Percentiles rank a stretch among this genome's conserved stretches.
These are phyloP conservation scores for Aspergillus sclerotioniger DNA, from an alignment of 495 filamentous ascomycete species.

Conservation along the genomic window DNA sequence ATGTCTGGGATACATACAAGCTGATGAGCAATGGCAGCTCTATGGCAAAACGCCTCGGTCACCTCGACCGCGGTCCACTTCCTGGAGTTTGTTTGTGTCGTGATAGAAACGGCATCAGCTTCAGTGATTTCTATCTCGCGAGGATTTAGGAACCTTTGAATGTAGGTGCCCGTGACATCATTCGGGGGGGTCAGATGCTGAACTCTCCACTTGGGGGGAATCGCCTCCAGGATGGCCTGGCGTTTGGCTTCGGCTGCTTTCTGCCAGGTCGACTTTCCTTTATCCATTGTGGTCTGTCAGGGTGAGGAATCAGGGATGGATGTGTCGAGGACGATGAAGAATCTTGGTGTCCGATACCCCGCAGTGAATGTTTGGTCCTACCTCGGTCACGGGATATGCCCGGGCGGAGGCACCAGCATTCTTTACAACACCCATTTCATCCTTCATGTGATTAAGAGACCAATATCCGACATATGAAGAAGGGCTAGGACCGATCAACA, in stretches of 20 bases:
- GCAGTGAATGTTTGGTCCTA: no score
- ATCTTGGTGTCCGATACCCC: no score
- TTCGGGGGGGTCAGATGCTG: slow-evolving; percentile 44
- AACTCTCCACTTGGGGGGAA: slow-evolving; percentile 58
- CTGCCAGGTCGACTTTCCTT: slow-evolving; percentile 35
- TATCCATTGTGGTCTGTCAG: no score
- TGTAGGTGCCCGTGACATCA: slow-evolving; percentile 61
- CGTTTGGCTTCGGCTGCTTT: slow-evolving; percentile 48
- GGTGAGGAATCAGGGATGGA: no score
- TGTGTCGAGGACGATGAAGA: no score
- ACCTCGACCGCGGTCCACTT: slow-evolving; percentile 51
- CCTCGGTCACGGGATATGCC: no score
- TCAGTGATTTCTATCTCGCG: slow-evolving; percentile 59
- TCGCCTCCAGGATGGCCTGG: slow-evolving; percentile 50
- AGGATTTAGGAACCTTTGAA: slow-evolving; percentile 53
- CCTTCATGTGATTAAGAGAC: no score
- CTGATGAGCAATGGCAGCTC: slow-evolving; percentile 57
- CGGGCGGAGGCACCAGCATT: no score
- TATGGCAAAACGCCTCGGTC: slow-evolving; percentile 54
- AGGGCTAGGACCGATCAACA: no score
- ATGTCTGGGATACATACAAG: slow-evolving; percentile 33
- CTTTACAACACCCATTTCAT: no score
- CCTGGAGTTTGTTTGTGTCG: slow-evolving; percentile 43
- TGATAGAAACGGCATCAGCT: slow-evolving; percentile 50
- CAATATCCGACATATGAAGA: no score